phyloP scores from a whole-genome alignment of 2,329 filamentous ascomycete species.

The Curvularia eragrostidis region DNA sequence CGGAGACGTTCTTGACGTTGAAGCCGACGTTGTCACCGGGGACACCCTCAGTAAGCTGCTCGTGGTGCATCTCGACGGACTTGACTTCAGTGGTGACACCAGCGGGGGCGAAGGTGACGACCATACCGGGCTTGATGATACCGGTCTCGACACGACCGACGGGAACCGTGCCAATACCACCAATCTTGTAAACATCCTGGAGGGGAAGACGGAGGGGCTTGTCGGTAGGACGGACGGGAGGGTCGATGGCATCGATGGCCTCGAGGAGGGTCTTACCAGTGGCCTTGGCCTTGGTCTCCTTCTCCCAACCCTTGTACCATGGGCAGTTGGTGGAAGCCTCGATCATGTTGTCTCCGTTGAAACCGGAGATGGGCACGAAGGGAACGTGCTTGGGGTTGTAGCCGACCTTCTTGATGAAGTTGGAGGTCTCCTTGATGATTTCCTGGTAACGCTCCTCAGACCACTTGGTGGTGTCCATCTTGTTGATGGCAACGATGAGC shows the following conservation, averaged over 20 bases:
- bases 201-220: slow-evolving; percentile 99
- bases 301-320: slow-evolving; percentile 99
- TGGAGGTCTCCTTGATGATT: slow-evolving; percentile 99
- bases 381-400: slow-evolving; percentile 99
- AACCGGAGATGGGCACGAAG: slow-evolving; percentile 99
- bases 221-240: slow-evolving; percentile 90
- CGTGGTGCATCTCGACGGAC: slow-evolving; percentile 99
- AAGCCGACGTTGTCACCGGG: slow-evolving; percentile 99
- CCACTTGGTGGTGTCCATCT: slow-evolving; percentile 99
- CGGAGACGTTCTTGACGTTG: slow-evolving; percentile 99
- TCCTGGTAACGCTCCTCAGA: slow-evolving; percentile 94
- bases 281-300: slow-evolving; percentile 91
- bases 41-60: slow-evolving; percentile 92
- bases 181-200: slow-evolving; percentile 99
- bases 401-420: slow-evolving; percentile 99
- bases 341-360: slow-evolving; percentile 99
- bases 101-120: slow-evolving; percentile 98
- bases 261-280: slow-evolving; percentile 98
- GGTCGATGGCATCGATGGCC: slow-evolving; percentile 96
- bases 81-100: slow-evolving; percentile 99
- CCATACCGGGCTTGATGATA: slow-evolving; percentile 85
- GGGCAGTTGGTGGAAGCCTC: slow-evolving; percentile 87
- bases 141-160: slow-evolving; percentile 99
- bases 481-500: slow-evolving; percentile 99
- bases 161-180: slow-evolving; percentile 99